A percentile compares a stretch with the other conserved stretches of the same genome.
These are phyloP conservation scores for Calonectria montana DNA, from an alignment of 2,329 filamentous ascomycete genomes.

Conservation along the genomic window DNA sequence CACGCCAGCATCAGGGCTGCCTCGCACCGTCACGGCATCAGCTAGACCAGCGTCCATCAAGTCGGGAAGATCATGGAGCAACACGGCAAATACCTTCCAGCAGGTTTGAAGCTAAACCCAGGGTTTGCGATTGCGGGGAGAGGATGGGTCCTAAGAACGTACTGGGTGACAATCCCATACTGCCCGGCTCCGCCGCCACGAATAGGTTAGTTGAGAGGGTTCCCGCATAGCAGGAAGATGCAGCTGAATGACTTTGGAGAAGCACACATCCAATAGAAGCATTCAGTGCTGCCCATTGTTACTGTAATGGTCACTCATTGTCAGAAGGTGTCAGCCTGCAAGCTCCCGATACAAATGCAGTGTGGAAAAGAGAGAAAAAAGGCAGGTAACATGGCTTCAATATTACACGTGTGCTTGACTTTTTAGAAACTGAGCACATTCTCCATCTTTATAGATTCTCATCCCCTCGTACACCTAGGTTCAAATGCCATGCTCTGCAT, in stretches of 20 bases:
- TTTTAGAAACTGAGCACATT: neutral
- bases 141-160: neutral
- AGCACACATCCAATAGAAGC: neutral
- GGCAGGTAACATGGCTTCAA: slow-evolving; percentile 1
- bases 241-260: neutral
- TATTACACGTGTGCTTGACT: neutral
- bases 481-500: neutral
- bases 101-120: neutral
- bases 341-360: neutral
- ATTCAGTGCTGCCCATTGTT: neutral
- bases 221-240: neutral
- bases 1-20: neutral
- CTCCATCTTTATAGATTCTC: neutral
- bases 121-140: neutral
- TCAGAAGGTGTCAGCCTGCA: neutral
- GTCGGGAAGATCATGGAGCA: neutral
- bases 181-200: neutral
- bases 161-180: neutral
- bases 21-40: neutral
- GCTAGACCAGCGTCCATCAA: neutral
- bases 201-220: neutral
- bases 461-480: neutral
- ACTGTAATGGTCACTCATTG: neutral
- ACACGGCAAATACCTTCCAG: neutral
- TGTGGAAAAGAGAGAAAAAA: neutral